Evolutionary conservation across 345 rosid species (phyloP).

Genomic region (Gossypium australe): DNA sequence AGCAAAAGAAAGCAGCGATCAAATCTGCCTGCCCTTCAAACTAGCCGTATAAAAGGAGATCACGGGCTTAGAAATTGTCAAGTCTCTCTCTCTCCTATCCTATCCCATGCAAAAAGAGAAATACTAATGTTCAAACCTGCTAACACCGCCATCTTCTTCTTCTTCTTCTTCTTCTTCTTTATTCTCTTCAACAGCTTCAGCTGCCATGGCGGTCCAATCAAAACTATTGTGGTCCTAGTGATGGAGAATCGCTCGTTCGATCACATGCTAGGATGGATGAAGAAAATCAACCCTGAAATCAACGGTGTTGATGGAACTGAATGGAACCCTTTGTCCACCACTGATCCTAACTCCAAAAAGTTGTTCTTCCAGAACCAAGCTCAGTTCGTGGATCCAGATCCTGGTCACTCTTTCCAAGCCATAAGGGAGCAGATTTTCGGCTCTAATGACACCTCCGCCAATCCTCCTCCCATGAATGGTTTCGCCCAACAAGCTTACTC

Average conservation of each 20-base stretch:
- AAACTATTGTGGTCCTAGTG: conserved; percentile 67
- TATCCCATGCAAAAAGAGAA: background rate
- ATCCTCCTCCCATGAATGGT: conserved; percentile 83
- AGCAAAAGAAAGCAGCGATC: background rate
- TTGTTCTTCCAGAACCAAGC: conserved; percentile 46
- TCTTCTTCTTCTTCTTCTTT: background rate
- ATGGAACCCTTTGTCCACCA: conserved; percentile 39
- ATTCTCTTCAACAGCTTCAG: conserved; percentile 13
- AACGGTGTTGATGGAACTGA: conserved; percentile 74
- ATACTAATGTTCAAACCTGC: background rate
- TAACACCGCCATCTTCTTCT: background rate
- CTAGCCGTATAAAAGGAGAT: background rate
- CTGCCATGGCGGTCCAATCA: conserved; percentile 39
- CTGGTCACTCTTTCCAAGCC: conserved; percentile 94
- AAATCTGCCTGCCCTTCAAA: background rate
- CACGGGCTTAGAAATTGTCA: conserved; percentile 2
- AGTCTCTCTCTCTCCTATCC: background rate
- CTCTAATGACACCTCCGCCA: conserved; percentile 46
- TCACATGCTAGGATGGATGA: conserved; percentile 99
- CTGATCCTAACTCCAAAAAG: conserved; percentile 44
- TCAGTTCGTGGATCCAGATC: conserved; percentile 86
- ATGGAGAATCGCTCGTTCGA: conserved; percentile 97
- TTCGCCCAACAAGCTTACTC: conserved; percentile 79
- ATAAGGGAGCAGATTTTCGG: conserved; percentile 87
- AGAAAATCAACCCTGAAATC: conserved; percentile 76